phyloP scores from a whole-genome alignment of 169 alveolate genomes.

The Eimeria sp. region DNA sequence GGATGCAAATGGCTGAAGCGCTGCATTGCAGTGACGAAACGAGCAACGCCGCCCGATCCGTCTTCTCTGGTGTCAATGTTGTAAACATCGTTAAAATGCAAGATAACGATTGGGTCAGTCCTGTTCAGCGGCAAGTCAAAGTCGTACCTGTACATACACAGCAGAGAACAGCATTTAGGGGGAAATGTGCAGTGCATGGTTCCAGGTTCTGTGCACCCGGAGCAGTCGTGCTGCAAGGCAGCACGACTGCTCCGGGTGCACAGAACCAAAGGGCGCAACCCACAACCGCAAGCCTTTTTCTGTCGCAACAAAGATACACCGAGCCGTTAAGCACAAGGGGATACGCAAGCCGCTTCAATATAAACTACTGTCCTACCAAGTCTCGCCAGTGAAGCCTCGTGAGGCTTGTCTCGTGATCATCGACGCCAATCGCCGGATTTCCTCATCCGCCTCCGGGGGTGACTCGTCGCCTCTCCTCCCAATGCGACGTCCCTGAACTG shows the following conservation, averaged over 20 bases:
- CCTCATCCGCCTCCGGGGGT: conserved; percentile 67
- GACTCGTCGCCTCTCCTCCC: conserved; percentile 48
- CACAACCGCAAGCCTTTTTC: neutral
- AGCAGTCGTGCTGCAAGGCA: no score
- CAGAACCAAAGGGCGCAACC: neutral
- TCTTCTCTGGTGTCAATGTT: conserved; percentile 91
- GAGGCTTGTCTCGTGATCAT: conserved; percentile 80
- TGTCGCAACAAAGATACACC: neutral
- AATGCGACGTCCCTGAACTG: conserved; percentile 60
- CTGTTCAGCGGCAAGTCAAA: conserved; percentile 88
- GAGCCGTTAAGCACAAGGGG: neutral
- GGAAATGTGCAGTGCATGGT: neutral
- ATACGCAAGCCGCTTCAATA: neutral
- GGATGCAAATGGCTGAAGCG: conserved; percentile 83
- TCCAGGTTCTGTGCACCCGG: neutral
- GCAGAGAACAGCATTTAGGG: neutral
- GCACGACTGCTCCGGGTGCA: no score
- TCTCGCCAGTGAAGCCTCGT: conserved; percentile 80
- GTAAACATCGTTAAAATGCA: conserved; percentile 97
- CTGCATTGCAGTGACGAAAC: conserved; percentile 92
- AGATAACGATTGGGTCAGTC: conserved; percentile 88
- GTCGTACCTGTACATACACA: conserved; percentile 83
- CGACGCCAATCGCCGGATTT: conserved; percentile 66
- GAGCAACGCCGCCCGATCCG: conserved; percentile 94
- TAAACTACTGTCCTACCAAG: conserved; percentile 41